These are phyloP conservation scores for Alternaria sp. DNA, from an alignment of 2,329 filamentous ascomycete species.

Conservation along the genomic window DNA sequence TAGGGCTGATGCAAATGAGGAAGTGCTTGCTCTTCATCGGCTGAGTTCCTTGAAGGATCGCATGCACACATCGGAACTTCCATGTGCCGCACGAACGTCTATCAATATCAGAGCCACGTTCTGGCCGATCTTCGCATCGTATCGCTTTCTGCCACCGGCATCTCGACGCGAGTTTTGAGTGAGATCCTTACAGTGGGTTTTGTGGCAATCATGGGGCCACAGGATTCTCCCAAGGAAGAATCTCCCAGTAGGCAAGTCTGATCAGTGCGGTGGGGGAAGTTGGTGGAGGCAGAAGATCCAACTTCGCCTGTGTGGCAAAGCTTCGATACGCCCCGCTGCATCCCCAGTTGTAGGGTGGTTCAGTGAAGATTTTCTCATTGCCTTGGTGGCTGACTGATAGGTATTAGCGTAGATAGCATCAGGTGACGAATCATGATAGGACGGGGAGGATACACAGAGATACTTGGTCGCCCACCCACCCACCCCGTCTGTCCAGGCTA, in stretches of 20 bases:
- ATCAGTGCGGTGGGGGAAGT: conserved; percentile 11
- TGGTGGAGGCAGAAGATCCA: conserved; percentile 18
- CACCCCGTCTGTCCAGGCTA: conserved; percentile 24
- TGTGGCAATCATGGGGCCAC: conserved; percentile 14
- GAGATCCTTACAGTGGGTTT: conserved; percentile 4
- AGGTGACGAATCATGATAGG: conserved; percentile 34
- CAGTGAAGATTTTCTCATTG: conserved; percentile 26
- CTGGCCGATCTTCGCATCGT: not conserved
- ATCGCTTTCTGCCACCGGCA: conserved; percentile 6
- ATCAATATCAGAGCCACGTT: conserved; percentile 3
- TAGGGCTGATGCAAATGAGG: conserved; percentile 38
- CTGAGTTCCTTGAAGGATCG: conserved; percentile 11
- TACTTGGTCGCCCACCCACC: conserved; percentile 31
- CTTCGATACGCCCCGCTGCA: conserved; percentile 33
- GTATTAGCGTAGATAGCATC: conserved; percentile 29
- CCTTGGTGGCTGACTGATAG: conserved; percentile 36
- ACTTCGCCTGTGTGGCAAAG: conserved; percentile 40
- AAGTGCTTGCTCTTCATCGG: conserved; percentile 24
- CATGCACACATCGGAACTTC: conserved; percentile 17
- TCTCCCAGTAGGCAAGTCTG: conserved; percentile 16
- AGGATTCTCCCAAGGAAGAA: conserved; percentile 8
- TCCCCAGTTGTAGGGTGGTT: conserved; percentile 30
- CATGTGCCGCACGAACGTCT: conserved; percentile 10
- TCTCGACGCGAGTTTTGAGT: not conserved
- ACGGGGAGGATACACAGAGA: conserved; percentile 27